These are phyloP conservation scores for Irpex sp. DNA, from an alignment of 1,284 basidiomycete species.

Conservation along the genomic window DNA sequence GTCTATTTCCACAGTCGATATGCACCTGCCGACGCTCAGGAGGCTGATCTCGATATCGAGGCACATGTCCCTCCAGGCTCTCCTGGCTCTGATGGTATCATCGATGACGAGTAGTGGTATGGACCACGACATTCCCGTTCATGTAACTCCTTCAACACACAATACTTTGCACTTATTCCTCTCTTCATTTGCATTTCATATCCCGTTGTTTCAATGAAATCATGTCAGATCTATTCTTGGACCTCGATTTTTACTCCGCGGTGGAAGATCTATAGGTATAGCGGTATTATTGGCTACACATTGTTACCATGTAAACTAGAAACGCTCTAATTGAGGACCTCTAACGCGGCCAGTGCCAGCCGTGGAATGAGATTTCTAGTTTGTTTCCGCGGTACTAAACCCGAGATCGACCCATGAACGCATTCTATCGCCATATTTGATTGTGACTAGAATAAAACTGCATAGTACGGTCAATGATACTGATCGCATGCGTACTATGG, in stretches of 20 bases:
- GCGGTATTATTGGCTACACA: no score
- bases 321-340: background rate
- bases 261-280: no score
- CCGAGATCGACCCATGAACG: conserved; percentile 44
- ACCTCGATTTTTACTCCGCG: no score
- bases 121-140: no score
- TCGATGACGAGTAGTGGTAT: no score
- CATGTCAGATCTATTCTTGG: no score
- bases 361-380: conserved; percentile 9
- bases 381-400: conserved; percentile 27
- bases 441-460: conserved; percentile 36
- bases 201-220: background rate
- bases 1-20: background rate
- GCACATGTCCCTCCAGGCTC: no score
- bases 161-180: no score
- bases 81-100: no score
- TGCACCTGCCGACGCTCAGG: background rate
- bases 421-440: conserved; percentile 43
- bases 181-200: background rate
- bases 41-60: no score
- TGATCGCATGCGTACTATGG: background rate
- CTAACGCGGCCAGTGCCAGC: background rate
- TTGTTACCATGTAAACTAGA: no score
- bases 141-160: no score
- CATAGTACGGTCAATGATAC: conserved; percentile 11